These are phyloP conservation scores for Fragaria nilgerrensis DNA, from an alignment of 306 rosid species.

Conservation along the genomic window DNA sequence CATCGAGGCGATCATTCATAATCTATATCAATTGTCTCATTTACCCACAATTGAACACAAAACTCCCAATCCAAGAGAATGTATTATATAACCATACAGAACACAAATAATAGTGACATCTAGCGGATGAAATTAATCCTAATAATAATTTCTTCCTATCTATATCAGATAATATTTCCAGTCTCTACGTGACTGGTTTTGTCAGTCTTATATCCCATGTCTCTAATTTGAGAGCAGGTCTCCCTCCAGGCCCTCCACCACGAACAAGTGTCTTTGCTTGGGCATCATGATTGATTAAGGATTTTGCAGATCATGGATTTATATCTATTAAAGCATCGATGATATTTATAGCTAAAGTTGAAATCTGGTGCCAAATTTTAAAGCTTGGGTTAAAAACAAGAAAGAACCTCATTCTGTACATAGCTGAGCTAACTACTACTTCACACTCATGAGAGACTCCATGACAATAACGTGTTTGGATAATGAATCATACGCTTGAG, in stretches of 20 bases:
- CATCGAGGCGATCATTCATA: neutral
- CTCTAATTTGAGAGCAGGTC: neutral
- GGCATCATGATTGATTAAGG: neutral
- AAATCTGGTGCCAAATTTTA: neutral
- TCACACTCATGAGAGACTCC: neutral
- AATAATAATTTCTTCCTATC: neutral
- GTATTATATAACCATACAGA: no score
- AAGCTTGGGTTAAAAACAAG: neutral
- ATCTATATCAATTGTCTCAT: neutral
- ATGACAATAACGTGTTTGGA: neutral
- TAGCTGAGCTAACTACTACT: no score
- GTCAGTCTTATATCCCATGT: neutral
- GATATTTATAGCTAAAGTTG: neutral
- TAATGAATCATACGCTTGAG: neutral
- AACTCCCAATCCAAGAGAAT: neutral
- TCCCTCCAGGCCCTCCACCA: constrained; percentile 10
- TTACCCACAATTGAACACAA: neutral
- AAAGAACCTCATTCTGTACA: neutral
- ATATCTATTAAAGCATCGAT: neutral
- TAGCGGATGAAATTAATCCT: neutral
- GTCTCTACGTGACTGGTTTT: neutral
- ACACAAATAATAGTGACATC: neutral
- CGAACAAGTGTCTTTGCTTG: neutral
- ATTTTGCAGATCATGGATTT: neutral
- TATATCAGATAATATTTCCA: neutral